phyloP scores from a whole-genome alignment of 768 basidiomycete genomes.

The Coprinellus aureogranulatus region DNA sequence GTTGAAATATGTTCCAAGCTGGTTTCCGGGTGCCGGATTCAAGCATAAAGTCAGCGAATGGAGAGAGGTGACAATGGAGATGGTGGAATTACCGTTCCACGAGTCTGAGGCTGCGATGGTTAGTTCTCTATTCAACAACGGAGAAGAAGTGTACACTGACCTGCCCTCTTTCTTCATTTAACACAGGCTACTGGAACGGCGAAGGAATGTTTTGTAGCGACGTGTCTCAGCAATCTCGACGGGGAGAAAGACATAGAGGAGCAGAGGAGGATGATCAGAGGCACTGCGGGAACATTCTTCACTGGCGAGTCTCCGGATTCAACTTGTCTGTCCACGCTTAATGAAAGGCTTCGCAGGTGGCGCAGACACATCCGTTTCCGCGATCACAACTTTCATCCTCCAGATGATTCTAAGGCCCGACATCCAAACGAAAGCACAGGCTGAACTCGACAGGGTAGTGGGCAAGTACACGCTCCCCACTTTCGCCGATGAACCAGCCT shows the following conservation, averaged over 20 bases:
- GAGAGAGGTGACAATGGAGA: conserved; percentile 18
- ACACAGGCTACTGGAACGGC: conserved; percentile 18
- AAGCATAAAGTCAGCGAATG: conserved; percentile 33
- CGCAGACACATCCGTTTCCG: conserved; percentile 22
- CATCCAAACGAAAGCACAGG: conserved; percentile 18
- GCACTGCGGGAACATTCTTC: conserved; percentile 21
- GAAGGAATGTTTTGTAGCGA: conserved; percentile 13
- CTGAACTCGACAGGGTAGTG: conserved; percentile 24
- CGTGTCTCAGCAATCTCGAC: conserved; percentile 15
- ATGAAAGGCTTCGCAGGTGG: too few relatives aligned
- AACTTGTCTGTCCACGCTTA: too few relatives aligned
- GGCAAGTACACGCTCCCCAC: conserved; percentile 17
- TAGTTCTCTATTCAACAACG: too few relatives aligned
- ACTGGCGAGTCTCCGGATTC: conserved; percentile 16
- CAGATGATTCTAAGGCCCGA: conserved; percentile 19
- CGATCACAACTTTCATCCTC: conserved; percentile 19
- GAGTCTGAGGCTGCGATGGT: conserved; percentile 17
- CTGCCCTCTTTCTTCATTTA: too few relatives aligned
- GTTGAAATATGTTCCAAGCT: conserved; percentile 36
- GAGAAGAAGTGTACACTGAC: too few relatives aligned
- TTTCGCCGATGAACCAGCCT: conserved; percentile 16
- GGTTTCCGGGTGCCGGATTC: conserved; percentile 39
- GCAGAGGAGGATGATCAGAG: conserved; percentile 16
- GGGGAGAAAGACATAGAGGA: conserved; percentile 12
- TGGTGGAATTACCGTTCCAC: conserved; percentile 26